These are phyloP conservation scores for Sphaerostilbella broomeana DNA, from an alignment of 2,329 filamentous ascomycete genomes.

Conservation along the genomic window DNA sequence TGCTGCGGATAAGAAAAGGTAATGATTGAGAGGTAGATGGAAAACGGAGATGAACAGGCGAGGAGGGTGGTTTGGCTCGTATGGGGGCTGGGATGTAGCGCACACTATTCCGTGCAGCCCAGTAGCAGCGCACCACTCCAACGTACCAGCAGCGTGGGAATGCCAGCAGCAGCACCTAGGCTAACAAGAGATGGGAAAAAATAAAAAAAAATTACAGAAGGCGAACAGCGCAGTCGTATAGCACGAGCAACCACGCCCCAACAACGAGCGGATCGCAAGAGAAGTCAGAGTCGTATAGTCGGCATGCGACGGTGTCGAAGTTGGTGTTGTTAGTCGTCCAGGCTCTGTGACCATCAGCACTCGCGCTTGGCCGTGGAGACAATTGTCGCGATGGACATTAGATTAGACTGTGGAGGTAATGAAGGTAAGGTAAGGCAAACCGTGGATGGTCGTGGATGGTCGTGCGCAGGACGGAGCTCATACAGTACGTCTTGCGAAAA, in stretches of 20 bases:
- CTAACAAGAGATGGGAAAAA: neutral
- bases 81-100: slow-evolving; percentile 11
- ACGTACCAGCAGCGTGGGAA: slow-evolving; percentile 13
- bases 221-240: too few relatives aligned
- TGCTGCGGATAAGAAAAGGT: neutral
- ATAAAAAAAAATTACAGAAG: too few relatives aligned
- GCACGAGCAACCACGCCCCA: too few relatives aligned
- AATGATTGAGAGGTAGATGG: slow-evolving; percentile 4
- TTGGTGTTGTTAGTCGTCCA: slow-evolving; percentile 14
- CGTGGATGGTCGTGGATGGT: slow-evolving; percentile 9
- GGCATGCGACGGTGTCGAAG: slow-evolving; percentile 5
- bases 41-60: slow-evolving; percentile 1
- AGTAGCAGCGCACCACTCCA: slow-evolving; percentile 8
- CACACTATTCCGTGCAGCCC: slow-evolving; percentile 11
- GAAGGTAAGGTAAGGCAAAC: slow-evolving; percentile 15
- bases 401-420: slow-evolving; percentile 17
- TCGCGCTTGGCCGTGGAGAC: slow-evolving; percentile 22
- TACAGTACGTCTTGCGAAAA: slow-evolving; percentile 15
- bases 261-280: neutral
- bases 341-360: slow-evolving; percentile 15
- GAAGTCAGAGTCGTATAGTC: slow-evolving; percentile 5
- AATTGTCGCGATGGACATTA: slow-evolving; percentile 20
- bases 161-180: slow-evolving; percentile 6
- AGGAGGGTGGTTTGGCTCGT: slow-evolving; percentile 4
- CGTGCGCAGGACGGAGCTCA: slow-evolving; percentile 9